Percentiles rank a stretch among this genome's conserved stretches.
Evolutionary conservation across 495 filamentous ascomycete genomes (phyloP).

Genomic region (Cryomyces minteri): DNA sequence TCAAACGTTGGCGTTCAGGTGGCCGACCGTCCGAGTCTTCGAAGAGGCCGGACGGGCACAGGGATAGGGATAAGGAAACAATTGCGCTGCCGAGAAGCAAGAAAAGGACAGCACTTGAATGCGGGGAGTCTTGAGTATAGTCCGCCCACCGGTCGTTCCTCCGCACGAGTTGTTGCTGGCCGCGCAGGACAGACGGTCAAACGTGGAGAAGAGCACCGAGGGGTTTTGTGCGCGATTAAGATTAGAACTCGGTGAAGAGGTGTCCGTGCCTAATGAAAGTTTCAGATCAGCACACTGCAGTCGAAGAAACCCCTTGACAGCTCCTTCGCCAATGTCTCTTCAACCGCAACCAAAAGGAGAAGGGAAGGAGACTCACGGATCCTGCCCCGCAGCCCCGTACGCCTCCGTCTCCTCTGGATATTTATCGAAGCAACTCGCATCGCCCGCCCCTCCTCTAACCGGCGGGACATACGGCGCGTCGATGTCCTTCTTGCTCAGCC

Average conservation of each 20-base stretch:
- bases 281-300: not conserved
- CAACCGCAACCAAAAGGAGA: not conserved
- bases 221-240: not conserved
- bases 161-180: no score
- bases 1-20: no score
- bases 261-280: constrained; percentile 5
- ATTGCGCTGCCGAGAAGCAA: no score
- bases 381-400: constrained; percentile 59
- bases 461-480: constrained; percentile 98
- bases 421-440: constrained; percentile 93
- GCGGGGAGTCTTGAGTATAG: no score
- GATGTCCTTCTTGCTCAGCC: constrained; percentile 83
- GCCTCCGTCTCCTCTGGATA: constrained; percentile 93
- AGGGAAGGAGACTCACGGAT: constrained; percentile 46
- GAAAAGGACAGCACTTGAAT: no score
- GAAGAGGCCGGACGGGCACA: no score
- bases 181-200: no score
- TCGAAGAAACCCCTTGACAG: no score
- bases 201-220: no score
- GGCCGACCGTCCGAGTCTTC: no score
- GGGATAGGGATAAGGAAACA: no score
- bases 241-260: constrained; percentile 9
- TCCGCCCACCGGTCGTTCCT: no score
- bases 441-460: constrained; percentile 77
- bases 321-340: not conserved